phyloP scores from a whole-genome alignment of 1,284 basidiomycete genomes.

The Ustilago bromivora region DNA sequence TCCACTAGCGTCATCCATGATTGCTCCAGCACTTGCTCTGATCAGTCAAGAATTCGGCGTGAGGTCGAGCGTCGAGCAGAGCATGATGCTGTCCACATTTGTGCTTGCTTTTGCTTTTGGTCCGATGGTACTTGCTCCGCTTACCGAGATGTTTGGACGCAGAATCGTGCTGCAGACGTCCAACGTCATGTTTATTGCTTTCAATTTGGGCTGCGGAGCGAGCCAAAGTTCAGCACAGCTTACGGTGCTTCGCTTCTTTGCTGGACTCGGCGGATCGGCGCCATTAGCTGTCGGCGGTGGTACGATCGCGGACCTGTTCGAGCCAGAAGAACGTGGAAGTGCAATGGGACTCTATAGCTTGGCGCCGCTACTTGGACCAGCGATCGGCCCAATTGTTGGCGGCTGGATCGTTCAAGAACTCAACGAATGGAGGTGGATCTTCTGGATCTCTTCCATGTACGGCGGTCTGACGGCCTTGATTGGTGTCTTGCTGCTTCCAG shows the following conservation, averaged over 20 bases:
- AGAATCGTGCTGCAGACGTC: slow-evolving; percentile 54
- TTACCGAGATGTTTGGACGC: slow-evolving; percentile 74
- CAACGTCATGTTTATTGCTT: slow-evolving; percentile 60
- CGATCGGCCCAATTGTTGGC: slow-evolving; percentile 50
- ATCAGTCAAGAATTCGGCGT: slow-evolving; percentile 54
- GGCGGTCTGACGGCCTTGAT: slow-evolving; percentile 48
- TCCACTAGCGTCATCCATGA: slow-evolving; percentile 63
- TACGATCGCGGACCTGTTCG: slow-evolving; percentile 76
- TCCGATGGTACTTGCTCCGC: slow-evolving; percentile 69
- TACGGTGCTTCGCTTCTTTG: slow-evolving; percentile 76
- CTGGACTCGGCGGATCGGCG: slow-evolving; percentile 75
- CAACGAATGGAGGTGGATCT: slow-evolving; percentile 55
- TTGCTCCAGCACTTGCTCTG: slow-evolving; percentile 59
- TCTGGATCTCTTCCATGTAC: slow-evolving; percentile 54
- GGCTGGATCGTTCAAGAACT: slow-evolving; percentile 55
- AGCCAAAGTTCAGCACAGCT: slow-evolving; percentile 48
- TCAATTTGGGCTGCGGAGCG: slow-evolving; percentile 63
- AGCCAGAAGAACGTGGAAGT: slow-evolving; percentile 76
- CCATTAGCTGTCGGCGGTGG: slow-evolving; percentile 73
- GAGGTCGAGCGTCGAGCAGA: slow-evolving; percentile 28
- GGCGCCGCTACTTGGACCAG: slow-evolving; percentile 68
- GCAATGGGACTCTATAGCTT: slow-evolving; percentile 79
- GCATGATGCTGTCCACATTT: slow-evolving; percentile 59
- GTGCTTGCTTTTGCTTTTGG: slow-evolving; percentile 61
- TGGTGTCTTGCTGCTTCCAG: slow-evolving; percentile 57